Evolutionary conservation across 2,329 filamentous ascomycete genomes (phyloP).

Genomic region (Aspergillus sojae): DNA sequence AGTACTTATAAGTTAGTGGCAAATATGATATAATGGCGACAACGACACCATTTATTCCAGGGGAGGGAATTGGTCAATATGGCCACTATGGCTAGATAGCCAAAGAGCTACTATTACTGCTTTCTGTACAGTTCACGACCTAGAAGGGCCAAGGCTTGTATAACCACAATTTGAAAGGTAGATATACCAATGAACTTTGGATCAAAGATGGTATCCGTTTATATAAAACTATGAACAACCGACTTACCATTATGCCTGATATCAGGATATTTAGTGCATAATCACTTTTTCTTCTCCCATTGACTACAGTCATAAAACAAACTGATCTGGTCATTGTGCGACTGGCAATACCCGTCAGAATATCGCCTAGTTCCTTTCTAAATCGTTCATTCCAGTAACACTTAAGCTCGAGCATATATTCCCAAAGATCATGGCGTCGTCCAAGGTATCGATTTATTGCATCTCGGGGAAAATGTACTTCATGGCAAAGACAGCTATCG

Average conservation of each 20-base stretch:
- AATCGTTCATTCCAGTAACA: not conserved
- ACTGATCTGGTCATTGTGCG: not conserved
- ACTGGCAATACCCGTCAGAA: not conserved
- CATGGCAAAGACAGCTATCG: no score
- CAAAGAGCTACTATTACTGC: not conserved
- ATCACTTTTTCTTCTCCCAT: not conserved
- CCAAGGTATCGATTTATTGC: no score
- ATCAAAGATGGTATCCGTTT: not conserved
- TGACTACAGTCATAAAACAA: not conserved
- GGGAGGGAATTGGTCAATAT: no score
- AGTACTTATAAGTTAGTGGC: no score
- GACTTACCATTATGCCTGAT: not conserved
- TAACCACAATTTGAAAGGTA: not conserved
- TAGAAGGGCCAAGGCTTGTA: not conserved
- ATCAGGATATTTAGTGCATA: not conserved
- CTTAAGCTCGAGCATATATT: not conserved
- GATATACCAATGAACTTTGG: not conserved
- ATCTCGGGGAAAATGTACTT: no score
- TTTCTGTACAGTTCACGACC: not conserved
- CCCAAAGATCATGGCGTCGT: no score
- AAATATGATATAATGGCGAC: no score
- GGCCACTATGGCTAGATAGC: not conserved
- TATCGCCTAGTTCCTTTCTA: not conserved
- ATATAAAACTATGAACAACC: not conserved
- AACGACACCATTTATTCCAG: not conserved